Base-by-base conservation (phyloP, 208 protist species). In the Histomonas meleagridis region DNA sequence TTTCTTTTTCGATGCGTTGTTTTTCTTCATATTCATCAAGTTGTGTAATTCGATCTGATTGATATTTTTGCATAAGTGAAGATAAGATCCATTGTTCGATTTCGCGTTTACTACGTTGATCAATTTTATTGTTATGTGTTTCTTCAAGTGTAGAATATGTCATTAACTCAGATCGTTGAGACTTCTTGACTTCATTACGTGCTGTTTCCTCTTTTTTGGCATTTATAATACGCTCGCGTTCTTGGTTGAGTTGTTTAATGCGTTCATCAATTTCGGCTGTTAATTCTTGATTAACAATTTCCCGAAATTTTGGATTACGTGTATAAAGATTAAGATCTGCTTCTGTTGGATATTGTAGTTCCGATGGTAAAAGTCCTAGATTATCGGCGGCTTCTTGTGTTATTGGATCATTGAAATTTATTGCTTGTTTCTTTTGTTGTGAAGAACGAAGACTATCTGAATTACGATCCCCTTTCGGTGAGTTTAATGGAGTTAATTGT, bases 321-420 rank as follows among this genome's bases (percentile, higher is more conserved):
- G 76, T 86, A 55, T 86, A 86, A 26, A 46, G 46, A 48, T 86
- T 86, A 14, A 86, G 38, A 53, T 86, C 40, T 21, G 18, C 23
- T 55, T 53, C 21, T 26, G 46, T 55, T 49, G 76, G 76, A 86
- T 86, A 86, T 86, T 86, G 23, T 55, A 86, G 26, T 55, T 86
- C 76, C 32, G 23, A 0, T 86, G 43, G 26, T 51, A 86, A 18
- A 55, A 51, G 55, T 38, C 76, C 76, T 43, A 86, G 35, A 86
- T 55, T 86, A 57, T 86, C 46, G 16, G n/a, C n/a, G 21, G 76
- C 76, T 55, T 86, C 76, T 38, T 43, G 51, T 21, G 35, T 86
- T 86, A 57, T 51, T 38, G 76, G 76, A 86, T 86, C 76, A 38
- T 49, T 86, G 18, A 86, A 86, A 49, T 86, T 55, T 38, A 86